These are phyloP conservation scores for Rubia yunnanensis DNA, from an alignment of 257 asterid species.

Conservation along the genomic window DNA sequence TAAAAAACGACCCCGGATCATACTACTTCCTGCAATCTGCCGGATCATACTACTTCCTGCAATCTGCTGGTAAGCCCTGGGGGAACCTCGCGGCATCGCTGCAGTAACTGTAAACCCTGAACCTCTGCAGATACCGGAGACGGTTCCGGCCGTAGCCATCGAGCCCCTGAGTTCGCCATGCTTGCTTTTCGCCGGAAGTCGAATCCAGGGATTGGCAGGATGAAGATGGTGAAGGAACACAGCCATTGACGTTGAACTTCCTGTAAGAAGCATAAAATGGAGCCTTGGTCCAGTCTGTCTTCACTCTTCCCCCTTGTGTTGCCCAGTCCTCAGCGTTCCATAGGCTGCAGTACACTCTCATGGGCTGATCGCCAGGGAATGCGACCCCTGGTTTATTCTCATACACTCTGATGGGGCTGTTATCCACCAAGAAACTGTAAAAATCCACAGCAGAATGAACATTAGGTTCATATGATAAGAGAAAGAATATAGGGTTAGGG, in stretches of 20 bases:
- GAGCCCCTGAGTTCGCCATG: neutral
- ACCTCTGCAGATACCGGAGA: neutral
- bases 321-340: neutral
- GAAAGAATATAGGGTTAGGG: no score
- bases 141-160: no score
- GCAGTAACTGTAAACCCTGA: neutral
- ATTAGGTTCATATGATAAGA: neutral
- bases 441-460: neutral
- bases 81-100: neutral
- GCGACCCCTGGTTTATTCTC: neutral
- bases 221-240: neutral
- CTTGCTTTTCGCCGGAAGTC: neutral
- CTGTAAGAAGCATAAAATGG: neutral
- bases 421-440: conserved; percentile 39
- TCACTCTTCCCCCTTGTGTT: neutral
- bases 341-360: neutral
- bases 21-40: no score
- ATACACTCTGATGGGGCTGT: conserved; percentile 42
- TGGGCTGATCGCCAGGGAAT: neutral
- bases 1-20: no score
- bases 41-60: neutral
- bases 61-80: neutral
- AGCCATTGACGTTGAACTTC: neutral
- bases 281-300: neutral
- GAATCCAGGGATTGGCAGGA: neutral